phyloP scores from a whole-genome alignment of 495 filamentous ascomycete genomes.

The Penicillium waksmanii region DNA sequence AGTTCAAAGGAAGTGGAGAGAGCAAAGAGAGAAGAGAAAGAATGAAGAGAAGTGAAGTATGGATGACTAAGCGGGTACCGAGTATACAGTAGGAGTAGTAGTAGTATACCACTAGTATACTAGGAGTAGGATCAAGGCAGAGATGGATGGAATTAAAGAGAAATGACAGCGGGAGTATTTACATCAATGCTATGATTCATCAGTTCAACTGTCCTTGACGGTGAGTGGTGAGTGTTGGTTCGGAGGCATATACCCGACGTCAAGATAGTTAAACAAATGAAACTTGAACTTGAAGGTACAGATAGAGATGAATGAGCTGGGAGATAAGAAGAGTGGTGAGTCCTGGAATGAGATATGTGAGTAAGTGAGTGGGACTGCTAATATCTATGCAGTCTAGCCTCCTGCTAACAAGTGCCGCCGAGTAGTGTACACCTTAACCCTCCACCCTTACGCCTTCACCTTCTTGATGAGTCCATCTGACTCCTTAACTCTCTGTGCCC shows the following conservation, averaged over 20 bases:
- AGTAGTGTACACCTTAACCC: not conserved
- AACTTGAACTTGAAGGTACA: no score
- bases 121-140: not conserved
- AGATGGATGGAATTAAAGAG: no score
- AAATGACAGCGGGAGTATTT: not conserved
- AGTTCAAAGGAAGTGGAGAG: not conserved
- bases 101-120: no score
- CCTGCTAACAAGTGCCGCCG: slow-evolving; percentile 1
- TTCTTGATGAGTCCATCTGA: slow-evolving; percentile 65
- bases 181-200: no score
- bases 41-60: slow-evolving; percentile 11
- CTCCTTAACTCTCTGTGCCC: slow-evolving; percentile 70
- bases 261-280: no score
- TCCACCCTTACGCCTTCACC: slow-evolving; percentile 25
- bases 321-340: not conserved
- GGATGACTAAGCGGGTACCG: slow-evolving; percentile 17
- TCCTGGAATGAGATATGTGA: no score
- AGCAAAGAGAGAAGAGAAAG: slow-evolving; percentile 4
- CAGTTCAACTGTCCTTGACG: no score
- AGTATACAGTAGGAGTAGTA: not conserved
- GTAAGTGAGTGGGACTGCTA: not conserved
- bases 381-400: slow-evolving; percentile 2
- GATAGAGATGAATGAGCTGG: not conserved
- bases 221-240: no score
- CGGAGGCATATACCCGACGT: no score